phyloP scores from a whole-genome alignment of 2,329 filamentous ascomycete genomes.

The Aspergillus piperis region DNA sequence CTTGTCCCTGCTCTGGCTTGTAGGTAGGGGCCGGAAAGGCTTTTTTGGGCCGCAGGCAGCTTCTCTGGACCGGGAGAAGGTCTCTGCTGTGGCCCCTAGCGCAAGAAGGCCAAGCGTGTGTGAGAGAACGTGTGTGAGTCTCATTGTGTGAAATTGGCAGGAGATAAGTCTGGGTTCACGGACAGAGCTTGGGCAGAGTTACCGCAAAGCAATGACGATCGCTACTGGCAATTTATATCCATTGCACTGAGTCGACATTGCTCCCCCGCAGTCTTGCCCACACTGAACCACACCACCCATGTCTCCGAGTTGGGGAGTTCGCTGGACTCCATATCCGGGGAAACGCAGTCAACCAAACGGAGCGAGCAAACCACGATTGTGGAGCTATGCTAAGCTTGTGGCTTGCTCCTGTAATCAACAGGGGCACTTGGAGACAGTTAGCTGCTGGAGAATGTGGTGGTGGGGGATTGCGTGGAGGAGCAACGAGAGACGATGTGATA shows the following conservation, averaged over 20 bases:
- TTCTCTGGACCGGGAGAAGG: conserved; percentile 24
- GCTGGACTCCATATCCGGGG: conserved; percentile 1
- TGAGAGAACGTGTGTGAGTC: conserved; percentile 25
- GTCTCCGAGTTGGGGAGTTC: neutral
- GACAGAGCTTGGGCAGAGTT: neutral
- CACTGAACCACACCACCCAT: neutral
- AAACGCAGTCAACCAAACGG: neutral
- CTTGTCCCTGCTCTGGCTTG: conserved; percentile 25
- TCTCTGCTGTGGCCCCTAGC: conserved; percentile 21
- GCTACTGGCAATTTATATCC: neutral
- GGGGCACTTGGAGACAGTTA: neutral
- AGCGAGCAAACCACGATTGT: neutral
- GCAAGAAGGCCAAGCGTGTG: conserved; percentile 26
- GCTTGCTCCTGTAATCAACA: neutral
- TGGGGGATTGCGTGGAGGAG: neutral
- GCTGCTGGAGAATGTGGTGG: neutral
- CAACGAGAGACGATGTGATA: neutral
- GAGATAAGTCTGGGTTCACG: neutral
- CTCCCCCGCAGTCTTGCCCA: neutral
- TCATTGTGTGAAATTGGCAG: conserved; percentile 24
- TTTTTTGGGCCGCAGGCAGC: conserved; percentile 30
- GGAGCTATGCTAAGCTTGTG: conserved; percentile 1
- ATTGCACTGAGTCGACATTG: neutral
- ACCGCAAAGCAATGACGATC: neutral
- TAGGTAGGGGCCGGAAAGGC: conserved; percentile 34